Conservation (phyloP, 805 yeast species). For the Nadsonia fulvescens region DNA sequence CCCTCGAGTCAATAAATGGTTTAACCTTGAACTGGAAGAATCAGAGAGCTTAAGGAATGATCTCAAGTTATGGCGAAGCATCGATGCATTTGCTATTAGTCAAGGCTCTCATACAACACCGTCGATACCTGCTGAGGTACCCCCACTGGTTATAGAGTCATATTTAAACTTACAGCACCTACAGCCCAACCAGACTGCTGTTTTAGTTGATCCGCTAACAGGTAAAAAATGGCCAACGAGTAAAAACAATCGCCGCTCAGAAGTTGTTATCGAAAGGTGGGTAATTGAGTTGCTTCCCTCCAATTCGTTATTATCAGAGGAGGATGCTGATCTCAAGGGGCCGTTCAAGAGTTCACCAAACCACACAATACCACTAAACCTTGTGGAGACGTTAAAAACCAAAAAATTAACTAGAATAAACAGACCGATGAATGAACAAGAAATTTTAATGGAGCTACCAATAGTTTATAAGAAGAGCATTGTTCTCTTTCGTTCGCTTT, state of each 20-base stretch:
- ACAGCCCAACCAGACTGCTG: slow-evolving; percentile 37
- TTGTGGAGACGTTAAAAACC: too few species aligned
- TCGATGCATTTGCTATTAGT: slow-evolving; percentile 11
- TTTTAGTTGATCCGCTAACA: slow-evolving; percentile 37
- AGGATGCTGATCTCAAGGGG: too few species aligned
- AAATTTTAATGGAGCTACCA: slow-evolving; percentile 33
- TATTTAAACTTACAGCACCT: slow-evolving; percentile 49
- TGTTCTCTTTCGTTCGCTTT: slow-evolving; percentile 54
- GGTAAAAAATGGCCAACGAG: slow-evolving; percentile 32
- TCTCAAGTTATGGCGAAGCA: slow-evolving; percentile 39
- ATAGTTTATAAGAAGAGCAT: slow-evolving; percentile 57
- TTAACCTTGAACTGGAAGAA: slow-evolving; percentile 24
- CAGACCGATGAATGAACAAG: background rate
- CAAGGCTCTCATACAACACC: too few species aligned
- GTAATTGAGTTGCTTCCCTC: slow-evolving; percentile 66
- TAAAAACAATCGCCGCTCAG: slow-evolving; percentile 47
- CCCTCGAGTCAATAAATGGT: slow-evolving; percentile 17
- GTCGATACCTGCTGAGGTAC: too few species aligned
- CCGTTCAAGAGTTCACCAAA: too few species aligned
- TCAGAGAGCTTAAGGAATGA: slow-evolving; percentile 31
- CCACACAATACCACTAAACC: too few species aligned
- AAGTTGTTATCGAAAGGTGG: slow-evolving; percentile 93
- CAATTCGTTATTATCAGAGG: slow-evolving; percentile 20
- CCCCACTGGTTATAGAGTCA: slow-evolving; percentile 79
- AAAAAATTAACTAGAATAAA: too few species aligned